Evolutionary conservation across 257 asterid species (phyloP).

Genomic region (Primulina huaijiensis): DNA sequence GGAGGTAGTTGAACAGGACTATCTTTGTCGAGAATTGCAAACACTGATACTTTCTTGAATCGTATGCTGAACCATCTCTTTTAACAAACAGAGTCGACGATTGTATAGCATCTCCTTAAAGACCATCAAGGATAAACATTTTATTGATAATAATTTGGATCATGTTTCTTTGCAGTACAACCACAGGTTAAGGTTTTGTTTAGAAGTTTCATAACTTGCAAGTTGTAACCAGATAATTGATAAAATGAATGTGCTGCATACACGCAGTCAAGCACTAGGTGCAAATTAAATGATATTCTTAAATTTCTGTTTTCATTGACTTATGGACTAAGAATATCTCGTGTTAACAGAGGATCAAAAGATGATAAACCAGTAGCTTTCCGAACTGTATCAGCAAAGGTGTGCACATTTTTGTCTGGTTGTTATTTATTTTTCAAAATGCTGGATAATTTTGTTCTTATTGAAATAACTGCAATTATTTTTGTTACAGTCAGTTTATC

Average conservation of each 20-base stretch:
- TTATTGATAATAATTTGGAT: too few relatives aligned
- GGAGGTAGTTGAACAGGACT: too few relatives aligned
- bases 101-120: too few relatives aligned
- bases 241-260: constrained; percentile 6
- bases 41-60: too few relatives aligned
- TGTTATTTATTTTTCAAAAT: not conserved
- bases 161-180: too few relatives aligned
- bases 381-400: constrained; percentile 93
- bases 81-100: too few relatives aligned
- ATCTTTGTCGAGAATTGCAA: too few relatives aligned
- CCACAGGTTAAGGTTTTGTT: too few relatives aligned
- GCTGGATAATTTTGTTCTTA: constrained; percentile 20
- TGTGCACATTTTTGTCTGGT: constrained; percentile 7
- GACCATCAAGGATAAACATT: too few relatives aligned
- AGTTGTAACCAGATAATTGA: not conserved
- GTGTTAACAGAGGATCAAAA: constrained; percentile 58
- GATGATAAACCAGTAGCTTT: constrained; percentile 80
- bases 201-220: too few relatives aligned
- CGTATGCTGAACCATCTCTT: too few relatives aligned
- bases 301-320: constrained; percentile 13
- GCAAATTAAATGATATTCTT: constrained; percentile 4
- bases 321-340: constrained; percentile 24
- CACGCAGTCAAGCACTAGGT: not conserved
- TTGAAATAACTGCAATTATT: constrained; percentile 20
- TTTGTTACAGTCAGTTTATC: constrained; percentile 71